A percentile compares a stretch with the other conserved stretches of the same genome.
phyloP scores from a whole-genome alignment of 257 asterid species.

The Paraleonurus japonicus region DNA sequence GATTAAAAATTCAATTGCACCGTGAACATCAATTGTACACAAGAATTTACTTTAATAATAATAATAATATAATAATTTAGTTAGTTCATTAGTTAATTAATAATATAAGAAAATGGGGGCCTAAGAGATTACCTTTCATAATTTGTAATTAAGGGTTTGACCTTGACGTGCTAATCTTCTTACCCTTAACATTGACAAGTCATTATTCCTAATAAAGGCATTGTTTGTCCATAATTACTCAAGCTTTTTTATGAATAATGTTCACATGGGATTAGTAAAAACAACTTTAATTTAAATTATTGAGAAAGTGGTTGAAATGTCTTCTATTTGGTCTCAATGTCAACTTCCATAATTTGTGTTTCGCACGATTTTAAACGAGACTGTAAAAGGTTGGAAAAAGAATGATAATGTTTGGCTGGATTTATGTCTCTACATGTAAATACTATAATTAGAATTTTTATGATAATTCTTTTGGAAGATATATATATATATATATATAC shows the following conservation, averaged over 20 bases:
- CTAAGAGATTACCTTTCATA: constrained; percentile 32
- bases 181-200: constrained; percentile 6
- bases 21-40: no score
- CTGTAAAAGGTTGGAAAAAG: not conserved
- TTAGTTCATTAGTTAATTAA: not conserved
- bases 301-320: constrained; percentile 25
- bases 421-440: not conserved
- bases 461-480: no score
- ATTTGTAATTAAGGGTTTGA: constrained; percentile 40
- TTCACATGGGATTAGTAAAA: constrained; percentile 12
- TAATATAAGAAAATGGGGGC: constrained; percentile 31
- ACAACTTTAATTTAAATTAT: constrained; percentile 13
- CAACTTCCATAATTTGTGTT: constrained; percentile 25
- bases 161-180: constrained; percentile 30
- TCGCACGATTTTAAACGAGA: constrained; percentile 14
- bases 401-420: not conserved
- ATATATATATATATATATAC: no score
- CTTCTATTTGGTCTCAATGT: constrained; percentile 18
- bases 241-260: not conserved
- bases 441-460: not conserved
- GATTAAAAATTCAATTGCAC: no score
- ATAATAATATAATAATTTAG: not conserved
- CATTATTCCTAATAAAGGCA: constrained; percentile 25
- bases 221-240: constrained; percentile 21
- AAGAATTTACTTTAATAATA: no score